phyloP scores from a whole-genome alignment of 192 early-diverging fungal species.

The Coemansia sp. region DNA sequence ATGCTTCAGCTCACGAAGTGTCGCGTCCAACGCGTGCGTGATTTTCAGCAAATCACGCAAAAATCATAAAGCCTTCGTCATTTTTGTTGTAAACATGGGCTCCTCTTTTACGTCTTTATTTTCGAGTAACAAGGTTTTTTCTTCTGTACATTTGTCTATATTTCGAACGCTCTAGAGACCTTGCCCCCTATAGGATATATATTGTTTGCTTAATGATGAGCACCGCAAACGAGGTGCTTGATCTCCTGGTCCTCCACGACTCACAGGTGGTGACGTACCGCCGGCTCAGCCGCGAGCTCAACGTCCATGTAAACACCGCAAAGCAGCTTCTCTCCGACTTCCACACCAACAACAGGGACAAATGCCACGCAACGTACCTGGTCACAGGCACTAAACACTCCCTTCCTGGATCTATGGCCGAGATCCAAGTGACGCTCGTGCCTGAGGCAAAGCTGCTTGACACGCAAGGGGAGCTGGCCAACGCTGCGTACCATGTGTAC shows the following conservation, averaged over 20 bases:
- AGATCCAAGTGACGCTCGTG: slow-evolving; percentile 32
- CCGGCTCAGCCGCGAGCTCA: slow-evolving; percentile 49
- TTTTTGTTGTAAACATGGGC: too few species aligned
- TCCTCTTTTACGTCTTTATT: not conserved
- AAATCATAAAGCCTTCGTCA: too few species aligned
- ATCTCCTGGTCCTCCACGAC: slow-evolving; percentile 37
- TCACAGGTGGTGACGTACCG: slow-evolving; percentile 53
- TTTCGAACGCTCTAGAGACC: not conserved
- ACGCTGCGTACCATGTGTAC: slow-evolving; percentile 34
- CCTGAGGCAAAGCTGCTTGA: slow-evolving; percentile 23
- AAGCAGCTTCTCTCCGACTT: slow-evolving; percentile 40
- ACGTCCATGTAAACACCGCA: slow-evolving; percentile 42
- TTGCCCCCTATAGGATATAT: too few species aligned
- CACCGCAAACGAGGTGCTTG: slow-evolving; percentile 29
- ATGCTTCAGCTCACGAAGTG: not conserved
- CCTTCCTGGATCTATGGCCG: not conserved
- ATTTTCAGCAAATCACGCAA: too few species aligned
- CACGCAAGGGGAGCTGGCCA: slow-evolving; percentile 18
- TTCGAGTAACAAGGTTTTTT: too few species aligned
- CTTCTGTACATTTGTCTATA: not conserved
- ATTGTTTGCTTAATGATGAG: slow-evolving; percentile 10
- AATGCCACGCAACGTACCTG: slow-evolving; percentile 44
- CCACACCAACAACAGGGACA: slow-evolving; percentile 25
- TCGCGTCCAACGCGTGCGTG: not conserved
- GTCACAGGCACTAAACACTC: slow-evolving; percentile 21